Percentiles rank a stretch among this genome's conserved stretches.
Conservation (phyloP, 2,329 filamentous ascomycete species). For the Setomelanomma holmii region DNA sequence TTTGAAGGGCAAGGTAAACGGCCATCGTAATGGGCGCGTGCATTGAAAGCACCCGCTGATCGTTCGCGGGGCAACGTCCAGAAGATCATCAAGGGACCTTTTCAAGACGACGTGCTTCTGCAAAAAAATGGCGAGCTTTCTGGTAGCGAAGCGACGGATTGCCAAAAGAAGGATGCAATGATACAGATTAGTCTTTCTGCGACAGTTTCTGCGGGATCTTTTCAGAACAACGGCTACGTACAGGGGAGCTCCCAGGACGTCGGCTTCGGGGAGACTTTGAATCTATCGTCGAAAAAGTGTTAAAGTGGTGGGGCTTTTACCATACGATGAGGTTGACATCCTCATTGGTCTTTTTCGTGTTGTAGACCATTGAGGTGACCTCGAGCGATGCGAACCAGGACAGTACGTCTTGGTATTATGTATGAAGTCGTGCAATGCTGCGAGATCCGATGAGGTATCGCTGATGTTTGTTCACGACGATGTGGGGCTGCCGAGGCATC, state of each 20-base stretch:
- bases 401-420: too few species aligned
- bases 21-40: neutral
- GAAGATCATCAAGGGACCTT: slow-evolving; percentile 31
- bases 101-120: slow-evolving; percentile 7
- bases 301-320: neutral
- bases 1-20: slow-evolving; percentile 33
- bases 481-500: neutral
- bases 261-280: neutral
- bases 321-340: neutral
- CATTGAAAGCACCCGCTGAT: neutral
- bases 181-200: neutral
- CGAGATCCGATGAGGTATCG: too few species aligned
- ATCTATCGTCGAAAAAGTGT: neutral
- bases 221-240: neutral
- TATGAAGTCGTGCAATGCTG: too few species aligned
- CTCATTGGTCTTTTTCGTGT: too few species aligned
- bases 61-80: slow-evolving; percentile 29
- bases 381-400: too few species aligned
- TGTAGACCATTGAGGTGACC: too few species aligned
- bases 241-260: neutral
- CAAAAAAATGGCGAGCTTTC: neutral
- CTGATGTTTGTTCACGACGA: too few species aligned
- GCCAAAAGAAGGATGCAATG: neutral
- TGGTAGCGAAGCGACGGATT: neutral
- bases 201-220: neutral